These are phyloP conservation scores for rapeseed (Brassica napus) DNA, from an alignment of 345 rosid species.

Conservation along the genomic window DNA sequence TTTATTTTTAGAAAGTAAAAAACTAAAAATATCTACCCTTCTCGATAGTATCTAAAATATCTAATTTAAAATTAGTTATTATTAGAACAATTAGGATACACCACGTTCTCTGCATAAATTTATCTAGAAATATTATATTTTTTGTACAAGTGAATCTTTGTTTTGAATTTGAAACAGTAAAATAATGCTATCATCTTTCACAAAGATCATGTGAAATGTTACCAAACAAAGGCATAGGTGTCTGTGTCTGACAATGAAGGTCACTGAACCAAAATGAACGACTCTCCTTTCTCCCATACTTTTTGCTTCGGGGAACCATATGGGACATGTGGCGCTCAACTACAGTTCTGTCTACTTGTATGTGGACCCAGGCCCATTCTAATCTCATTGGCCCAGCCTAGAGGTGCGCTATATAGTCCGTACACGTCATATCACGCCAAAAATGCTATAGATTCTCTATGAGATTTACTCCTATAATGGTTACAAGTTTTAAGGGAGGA, in stretches of 20 bases:
- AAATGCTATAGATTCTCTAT: neutral
- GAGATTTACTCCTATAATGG: neutral
- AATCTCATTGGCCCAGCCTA: slow-evolving; percentile 26
- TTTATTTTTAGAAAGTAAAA: neutral
- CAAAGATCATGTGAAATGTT: slow-evolving; percentile 25
- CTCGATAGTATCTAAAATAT: neutral
- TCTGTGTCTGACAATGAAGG: slow-evolving; percentile 30
- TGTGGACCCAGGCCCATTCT: slow-evolving; percentile 32
- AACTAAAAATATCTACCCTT: neutral
- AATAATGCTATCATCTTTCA: neutral
- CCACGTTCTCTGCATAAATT: neutral
- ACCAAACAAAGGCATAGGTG: slow-evolving; percentile 24
- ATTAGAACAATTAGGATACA: neutral
- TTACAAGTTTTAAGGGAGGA: no score
- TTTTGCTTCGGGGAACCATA: slow-evolving; percentile 21
- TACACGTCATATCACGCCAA: slow-evolving; percentile 26
- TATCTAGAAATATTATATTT: neutral
- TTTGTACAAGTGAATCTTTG: neutral
- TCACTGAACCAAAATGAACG: slow-evolving; percentile 30
- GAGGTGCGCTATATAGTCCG: slow-evolving; percentile 35
- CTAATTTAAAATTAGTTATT: neutral
- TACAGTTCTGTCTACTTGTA: neutral
- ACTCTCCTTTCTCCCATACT: slow-evolving; percentile 34
- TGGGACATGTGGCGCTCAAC: slow-evolving; percentile 24
- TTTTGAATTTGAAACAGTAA: neutral